Evolutionary conservation across 257 asterid genomes (phyloP).

Genomic region (Ocimum tenuiflorum): DNA sequence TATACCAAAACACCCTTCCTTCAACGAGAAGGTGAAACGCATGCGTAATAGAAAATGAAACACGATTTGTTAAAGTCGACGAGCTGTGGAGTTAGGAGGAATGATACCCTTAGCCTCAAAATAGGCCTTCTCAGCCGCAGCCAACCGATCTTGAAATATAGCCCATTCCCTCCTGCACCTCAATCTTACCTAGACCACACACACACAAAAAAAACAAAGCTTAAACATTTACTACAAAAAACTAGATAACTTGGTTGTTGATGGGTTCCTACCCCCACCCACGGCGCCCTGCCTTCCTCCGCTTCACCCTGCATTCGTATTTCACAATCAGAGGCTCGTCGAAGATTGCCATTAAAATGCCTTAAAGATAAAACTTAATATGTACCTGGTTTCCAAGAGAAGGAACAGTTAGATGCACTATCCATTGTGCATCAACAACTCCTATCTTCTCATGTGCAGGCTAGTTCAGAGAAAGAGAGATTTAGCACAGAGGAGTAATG

Average conservation of each 20-base stretch:
- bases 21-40: neutral
- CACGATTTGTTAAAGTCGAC: constrained; percentile 14
- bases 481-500: neutral
- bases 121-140: constrained; percentile 67
- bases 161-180: constrained; percentile 84
- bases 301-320: constrained; percentile 46
- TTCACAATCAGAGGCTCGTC: neutral
- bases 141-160: constrained; percentile 64
- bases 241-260: too few species aligned
- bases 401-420: constrained; percentile 91
- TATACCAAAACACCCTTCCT: neutral
- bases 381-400: constrained; percentile 85
- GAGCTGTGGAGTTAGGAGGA: constrained; percentile 56
- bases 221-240: neutral
- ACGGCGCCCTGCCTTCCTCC: constrained; percentile 78
- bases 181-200: constrained; percentile 52
- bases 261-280: constrained; percentile 82
- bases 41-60: neutral
- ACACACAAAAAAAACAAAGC: neutral
- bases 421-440: constrained; percentile 91
- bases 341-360: neutral
- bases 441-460: constrained; percentile 95
- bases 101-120: constrained; percentile 51
- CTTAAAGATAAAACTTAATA: neutral
- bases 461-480: constrained; percentile 28